Conservation (phyloP, 139 green algal species). For the Ettlia oleoabundans region DNA sequence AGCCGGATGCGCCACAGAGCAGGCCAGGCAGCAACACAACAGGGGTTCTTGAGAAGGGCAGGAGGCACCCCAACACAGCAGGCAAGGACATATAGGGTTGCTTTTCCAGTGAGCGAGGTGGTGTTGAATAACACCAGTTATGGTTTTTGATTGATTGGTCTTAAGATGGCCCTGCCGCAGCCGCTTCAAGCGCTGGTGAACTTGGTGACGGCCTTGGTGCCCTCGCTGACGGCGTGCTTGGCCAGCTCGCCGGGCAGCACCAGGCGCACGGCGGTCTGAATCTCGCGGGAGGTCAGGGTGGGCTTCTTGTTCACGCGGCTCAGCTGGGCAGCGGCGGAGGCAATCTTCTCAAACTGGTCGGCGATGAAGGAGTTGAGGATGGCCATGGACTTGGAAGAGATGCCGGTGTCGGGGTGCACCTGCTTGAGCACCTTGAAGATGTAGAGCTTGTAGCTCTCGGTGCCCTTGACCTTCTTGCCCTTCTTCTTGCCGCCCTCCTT, state of each 20-base stretch:
- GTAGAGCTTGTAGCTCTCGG: constrained; percentile 49
- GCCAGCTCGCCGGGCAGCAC: constrained; percentile 74
- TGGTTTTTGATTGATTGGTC: too few relatives aligned
- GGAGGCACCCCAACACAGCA: too few relatives aligned
- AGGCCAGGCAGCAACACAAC: too few relatives aligned
- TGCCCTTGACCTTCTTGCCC: too few relatives aligned
- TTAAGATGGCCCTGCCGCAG: too few relatives aligned
- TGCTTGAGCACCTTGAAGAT: constrained; percentile 74
- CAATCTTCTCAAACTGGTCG: constrained; percentile 90
- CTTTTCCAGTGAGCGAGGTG: too few relatives aligned
- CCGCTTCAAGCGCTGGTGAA: too few relatives aligned
- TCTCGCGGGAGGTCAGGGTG: constrained; percentile 88
- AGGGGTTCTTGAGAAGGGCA: too few relatives aligned
- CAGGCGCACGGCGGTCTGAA: constrained; percentile 89
- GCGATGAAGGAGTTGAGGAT: constrained; percentile 87
- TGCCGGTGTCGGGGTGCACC: constrained; percentile 87
- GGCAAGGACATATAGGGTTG: too few relatives aligned
- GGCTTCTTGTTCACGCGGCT: constrained; percentile 88
- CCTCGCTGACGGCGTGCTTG: constrained; percentile 64
- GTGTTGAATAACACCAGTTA: too few relatives aligned
- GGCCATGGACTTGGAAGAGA: constrained; percentile 83
- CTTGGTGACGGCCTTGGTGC: neutral
- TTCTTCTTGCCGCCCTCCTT: too few relatives aligned
- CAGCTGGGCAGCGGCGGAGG: constrained; percentile 78
- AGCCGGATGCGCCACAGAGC: too few relatives aligned